Evolutionary conservation across 1,139 yeast genomes (phyloP), one percentile per base, ranked within the genome.

Genomic region (Spathaspora sp.): DNA sequence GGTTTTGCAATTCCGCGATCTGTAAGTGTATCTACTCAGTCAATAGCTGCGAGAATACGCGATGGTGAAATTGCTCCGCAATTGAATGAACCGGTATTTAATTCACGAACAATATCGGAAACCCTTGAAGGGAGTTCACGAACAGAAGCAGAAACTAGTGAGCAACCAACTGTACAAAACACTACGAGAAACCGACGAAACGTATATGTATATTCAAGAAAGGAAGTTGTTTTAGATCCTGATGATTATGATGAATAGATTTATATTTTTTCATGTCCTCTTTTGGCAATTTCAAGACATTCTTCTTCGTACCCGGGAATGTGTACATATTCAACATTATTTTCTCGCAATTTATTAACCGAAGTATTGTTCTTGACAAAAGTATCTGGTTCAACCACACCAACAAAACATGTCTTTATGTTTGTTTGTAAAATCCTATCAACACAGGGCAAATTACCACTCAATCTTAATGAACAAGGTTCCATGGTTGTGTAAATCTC

Each of bases 401-500:
- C 99, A 6, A 93, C 97, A 66, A 87, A 90, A 36, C 91, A 91
- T 0, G 93, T 80, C 29, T 74, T 76, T 49, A 93, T 85, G 15
- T 58, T 61, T 2, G 82, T 64, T 2, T 66, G 70, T 39, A 89
- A 59, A 8, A 93, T 83, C 38, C 98, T 75, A 51, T 90, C 91
- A 2, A 82, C 83, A 65, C 99, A 93, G 0, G 99, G 97, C 45
- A 76, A 61, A 56, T 91, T 91, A 0, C 99, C 99, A 63, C 97
- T 90, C 37, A 93, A 70, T 47, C 99, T 73, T 48, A 80, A 78
- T 2, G 96, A 84, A 61, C 99, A 95, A 0, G 99, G 99, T 59
- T 95, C 99, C 99, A 95, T 95, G 0, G 98, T 89, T 0, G 99
- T 93, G 64, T 89, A 95, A 10, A 93, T 67, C 39, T 86, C 89